Conservation (phyloP, 164 flowering plant species). For the Annona cherimola region DNA sequence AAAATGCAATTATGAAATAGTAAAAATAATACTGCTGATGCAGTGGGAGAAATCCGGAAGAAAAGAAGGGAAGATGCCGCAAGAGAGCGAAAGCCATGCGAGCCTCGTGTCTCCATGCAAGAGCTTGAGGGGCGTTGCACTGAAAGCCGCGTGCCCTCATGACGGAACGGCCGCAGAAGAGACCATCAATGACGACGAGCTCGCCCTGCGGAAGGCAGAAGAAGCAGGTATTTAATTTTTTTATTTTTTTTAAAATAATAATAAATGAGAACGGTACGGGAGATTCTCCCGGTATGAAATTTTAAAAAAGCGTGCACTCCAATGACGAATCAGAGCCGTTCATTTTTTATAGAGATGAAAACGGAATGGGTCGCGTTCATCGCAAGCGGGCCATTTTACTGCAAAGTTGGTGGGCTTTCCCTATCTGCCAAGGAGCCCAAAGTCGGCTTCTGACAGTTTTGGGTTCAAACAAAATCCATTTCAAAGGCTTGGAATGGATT, state of each 20-base stretch:
- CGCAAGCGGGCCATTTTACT: too few species aligned
- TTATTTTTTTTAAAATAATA: not conserved
- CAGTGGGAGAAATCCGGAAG: too few species aligned
- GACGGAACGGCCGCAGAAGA: constrained; percentile 27
- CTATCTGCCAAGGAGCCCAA: too few species aligned
- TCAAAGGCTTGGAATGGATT: too few species aligned
- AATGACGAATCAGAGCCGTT: not conserved
- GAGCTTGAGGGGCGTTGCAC: constrained; percentile 33
- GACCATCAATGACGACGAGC: constrained; percentile 33
- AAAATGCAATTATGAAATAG: too few species aligned
- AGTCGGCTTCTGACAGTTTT: too few species aligned
- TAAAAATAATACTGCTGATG: too few species aligned
- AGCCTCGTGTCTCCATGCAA: constrained; percentile 37
- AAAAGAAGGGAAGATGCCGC: constrained; percentile 21
- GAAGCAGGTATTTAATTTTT: constrained; percentile 10
- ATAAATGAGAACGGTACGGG: too few species aligned
- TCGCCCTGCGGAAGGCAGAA: constrained; percentile 15
- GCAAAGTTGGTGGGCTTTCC: too few species aligned
- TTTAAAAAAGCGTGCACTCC: not conserved
- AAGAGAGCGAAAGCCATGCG: constrained; percentile 15
- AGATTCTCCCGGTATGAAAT: too few species aligned
- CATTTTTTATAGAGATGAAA: not conserved
- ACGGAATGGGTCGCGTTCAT: too few species aligned
- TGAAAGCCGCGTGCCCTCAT: constrained; percentile 27
- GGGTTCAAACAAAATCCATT: too few species aligned